Base-by-base conservation (phyloP, 2,329 filamentous ascomycete species). In the Leptographium lundbergii region DNA sequence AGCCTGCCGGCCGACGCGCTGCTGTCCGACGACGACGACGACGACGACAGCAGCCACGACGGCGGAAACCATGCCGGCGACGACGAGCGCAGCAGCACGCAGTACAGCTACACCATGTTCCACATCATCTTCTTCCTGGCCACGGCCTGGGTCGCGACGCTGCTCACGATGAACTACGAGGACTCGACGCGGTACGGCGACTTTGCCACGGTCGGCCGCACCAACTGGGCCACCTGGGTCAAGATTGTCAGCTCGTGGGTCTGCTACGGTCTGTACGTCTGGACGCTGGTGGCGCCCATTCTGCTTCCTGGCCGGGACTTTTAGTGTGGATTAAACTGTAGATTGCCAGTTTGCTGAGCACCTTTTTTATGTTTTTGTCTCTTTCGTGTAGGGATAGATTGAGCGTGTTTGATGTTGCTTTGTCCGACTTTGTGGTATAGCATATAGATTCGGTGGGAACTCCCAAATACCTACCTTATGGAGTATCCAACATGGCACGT, bases 201-300 rank as follows among this genome's bases (percentile, higher is more conserved):
- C 68, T 97, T 99, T 72, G 89, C 90, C 2, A 89, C 92, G 0
- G 92, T 99, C 4, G 94, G 94, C 24, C 81, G 94, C 61, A 97
- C 92, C 6, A 95, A 97, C 73, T 95, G 91, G 82, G 94, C 94
- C 36, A 96, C 90, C 69, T 99, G 95, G 94, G 91, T 96, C 66
- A 99, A 99, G 83, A 97, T 99, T 71, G 85, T 96, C 58, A 95
- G 91, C 72, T 86, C 92, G 22, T 99, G 94, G 94, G 86, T 94
- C 58, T 99, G 94, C 75, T 96, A 99, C 72, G 85, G 77, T 57
- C 88, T 99, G 72, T 99, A 97, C 69, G 81, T 85, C 32, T 99
- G 94, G 94, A 96, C 89, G 22, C 72, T 99, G 66, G 78, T 95
- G 51, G 94, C 94, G 52, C 94, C 94, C 3, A 80, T 95, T 45